Evolutionary conservation across 1,284 basidiomycete species (phyloP), one percentile per base, ranked within the genome.

Genomic region (Wolfiporia cocos): DNA sequence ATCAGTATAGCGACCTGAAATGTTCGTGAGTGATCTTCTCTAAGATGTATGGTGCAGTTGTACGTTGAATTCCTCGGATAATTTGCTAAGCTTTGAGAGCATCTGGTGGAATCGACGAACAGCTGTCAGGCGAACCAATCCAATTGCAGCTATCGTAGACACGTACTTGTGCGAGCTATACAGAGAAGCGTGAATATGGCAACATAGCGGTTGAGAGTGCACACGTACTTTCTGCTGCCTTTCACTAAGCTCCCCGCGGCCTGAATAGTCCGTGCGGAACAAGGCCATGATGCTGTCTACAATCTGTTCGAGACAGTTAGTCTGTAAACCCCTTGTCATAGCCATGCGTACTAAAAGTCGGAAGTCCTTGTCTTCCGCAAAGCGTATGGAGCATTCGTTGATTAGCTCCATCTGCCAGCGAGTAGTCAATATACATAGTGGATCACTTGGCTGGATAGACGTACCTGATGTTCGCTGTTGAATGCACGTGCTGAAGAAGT

Each of bases 271-370:
- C 15, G 92, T 89, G 10, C 92, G 81, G 65, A 96, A 96, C 7
- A 95, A 72, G 22, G 93, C 93, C 88, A 97, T 94, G 52, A 96
- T 93, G 50, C 88, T 92, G 60, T 97, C 90, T 21, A 92, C 80
- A 48, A 96, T 89, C 87, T 92, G 49, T 21, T 21, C 20, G 36
- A 19, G n/a, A n/a, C n/a, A n/a, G n/a, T n/a, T n/a, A n/a, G n/a
- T n/a, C n/a, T n/a, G n/a, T n/a, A n/a, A n/a, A n/a, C n/a, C n/a
- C n/a, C n/a, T n/a, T n/a, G n/a, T n/a, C n/a, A n/a, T n/a, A n/a
- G n/a, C n/a, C n/a, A n/a, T n/a, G 37, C 58, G 19, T 51, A 85
- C 86, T 53, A 92, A 64, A 24, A 91, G 71, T 34, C 78, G 70
- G 53, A 82, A 89, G 52, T 86, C 84, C 57, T 86, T 87, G 59